Conservation (phyloP, 129 eudicot genomes). For the Lactuca sativa region DNA sequence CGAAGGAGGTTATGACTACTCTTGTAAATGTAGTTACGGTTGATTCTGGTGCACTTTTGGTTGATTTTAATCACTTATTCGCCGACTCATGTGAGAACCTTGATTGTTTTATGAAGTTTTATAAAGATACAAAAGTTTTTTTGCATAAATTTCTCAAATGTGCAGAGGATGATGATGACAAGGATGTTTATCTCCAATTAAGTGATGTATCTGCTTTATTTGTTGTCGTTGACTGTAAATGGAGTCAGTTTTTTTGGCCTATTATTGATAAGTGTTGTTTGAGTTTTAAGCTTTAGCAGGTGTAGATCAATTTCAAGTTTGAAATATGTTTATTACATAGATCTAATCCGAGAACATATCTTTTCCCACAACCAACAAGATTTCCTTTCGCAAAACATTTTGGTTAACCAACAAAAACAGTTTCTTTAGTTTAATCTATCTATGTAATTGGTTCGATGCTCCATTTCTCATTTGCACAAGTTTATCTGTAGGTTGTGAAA, state of each 20-base stretch:
- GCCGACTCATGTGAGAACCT: slow-evolving; percentile 66
- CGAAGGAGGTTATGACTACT: too few relatives aligned
- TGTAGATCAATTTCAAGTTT: slow-evolving; percentile 19
- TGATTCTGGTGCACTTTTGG: not conserved
- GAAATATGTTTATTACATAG: slow-evolving; percentile 31
- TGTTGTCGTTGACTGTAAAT: slow-evolving; percentile 80
- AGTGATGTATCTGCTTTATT: slow-evolving; percentile 94
- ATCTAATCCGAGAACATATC: slow-evolving; percentile 66
- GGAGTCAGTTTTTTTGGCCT: slow-evolving; percentile 79
- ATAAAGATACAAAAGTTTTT: slow-evolving; percentile 75
- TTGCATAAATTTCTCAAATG: slow-evolving; percentile 4
- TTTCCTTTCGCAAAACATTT: slow-evolving; percentile 71
- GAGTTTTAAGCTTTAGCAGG: slow-evolving; percentile 90
- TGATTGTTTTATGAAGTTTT: slow-evolving; percentile 71
- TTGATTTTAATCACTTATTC: slow-evolving; percentile 76
- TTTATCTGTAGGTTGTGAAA: slow-evolving; percentile 60
- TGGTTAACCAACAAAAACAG: too few relatives aligned
- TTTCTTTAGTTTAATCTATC: not conserved
- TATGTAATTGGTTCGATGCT: slow-evolving; percentile 7
- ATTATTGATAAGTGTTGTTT: slow-evolving; percentile 85
- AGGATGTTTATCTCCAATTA: slow-evolving; percentile 63
- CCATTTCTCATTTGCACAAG: slow-evolving; percentile 11
- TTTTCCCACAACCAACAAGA: slow-evolving; percentile 74
- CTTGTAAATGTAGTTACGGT: too few relatives aligned
- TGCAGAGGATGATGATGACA: slow-evolving; percentile 63